Base-by-base conservation (phyloP, 371 early-diverging fungal genomes). In the Apophysomyces variabilis region DNA sequence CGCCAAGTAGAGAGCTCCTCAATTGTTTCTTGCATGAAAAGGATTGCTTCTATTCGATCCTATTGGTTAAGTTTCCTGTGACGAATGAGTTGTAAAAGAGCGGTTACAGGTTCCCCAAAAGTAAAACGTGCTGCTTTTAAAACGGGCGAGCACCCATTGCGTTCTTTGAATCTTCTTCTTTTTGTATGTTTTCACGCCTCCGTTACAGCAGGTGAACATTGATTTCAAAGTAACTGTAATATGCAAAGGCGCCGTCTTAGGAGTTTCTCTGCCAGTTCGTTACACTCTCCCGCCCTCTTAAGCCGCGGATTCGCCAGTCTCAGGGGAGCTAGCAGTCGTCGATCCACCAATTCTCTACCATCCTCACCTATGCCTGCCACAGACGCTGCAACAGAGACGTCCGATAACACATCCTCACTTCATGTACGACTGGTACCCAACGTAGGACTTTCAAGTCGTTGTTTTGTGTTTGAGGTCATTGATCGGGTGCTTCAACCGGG, bases 391-490 rank as follows among this genome's bases (percentile, higher is more conserved):
- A n/a, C n/a, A 26, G 5, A 16, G 11, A 5, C n/a, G 54, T 50
- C 54, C 9, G 54, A 50, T 50, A 21, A 50, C 9, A 18, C 21
- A 18, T 50, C 54, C 21, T 50, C 54, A 45, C 89, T 88, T 11
- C 88, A 87, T 65, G 84, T 93, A 45, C 87, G 92, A 16, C 82
- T 93, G 9, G 90, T 90, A 12, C 93, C 93, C 45, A 90, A 91
- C 66, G 81, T 92, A 38, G 92, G 92, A 26, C 72, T 86, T 14
- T 81, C 85, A 26, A 70, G 60, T 59, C 85, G 91, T 39, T 91
- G 92, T 39, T 86, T 93, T 62, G 90, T 92, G 32, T 95, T 95
- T 79, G 92, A 92, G 13, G 87, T 90, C 12, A 89, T 95, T 66
- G 93, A 93, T 70, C 86, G 92, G 46, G 88, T 88, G 26, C 85